Evolutionary conservation across 148 eudicot genomes (phyloP).

Genomic region (Pharnaceum exiguum): DNA sequence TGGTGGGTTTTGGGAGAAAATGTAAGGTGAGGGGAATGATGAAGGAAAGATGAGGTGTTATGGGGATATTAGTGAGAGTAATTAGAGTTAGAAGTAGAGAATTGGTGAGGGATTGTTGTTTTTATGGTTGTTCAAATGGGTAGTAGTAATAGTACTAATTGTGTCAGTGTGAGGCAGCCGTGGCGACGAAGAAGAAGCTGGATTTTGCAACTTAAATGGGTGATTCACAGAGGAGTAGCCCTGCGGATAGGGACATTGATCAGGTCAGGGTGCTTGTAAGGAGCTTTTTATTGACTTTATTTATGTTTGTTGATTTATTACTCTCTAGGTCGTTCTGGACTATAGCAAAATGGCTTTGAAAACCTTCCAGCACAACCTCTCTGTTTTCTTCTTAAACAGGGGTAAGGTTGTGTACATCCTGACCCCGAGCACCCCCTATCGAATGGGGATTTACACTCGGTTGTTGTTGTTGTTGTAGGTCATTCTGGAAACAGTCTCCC

Average conservation of each 20-base stretch:
- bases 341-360: too few relatives aligned
- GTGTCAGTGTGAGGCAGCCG: too few relatives aligned
- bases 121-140: slow-evolving; percentile 62
- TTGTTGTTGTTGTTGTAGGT: too few relatives aligned
- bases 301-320: not conserved
- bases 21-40: not conserved
- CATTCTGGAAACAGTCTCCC: too few relatives aligned
- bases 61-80: slow-evolving; percentile 14
- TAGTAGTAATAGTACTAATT: slow-evolving; percentile 37
- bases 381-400: too few relatives aligned
- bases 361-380: not conserved
- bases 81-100: slow-evolving; percentile 1
- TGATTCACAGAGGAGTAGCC: slow-evolving; percentile 53
- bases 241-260: slow-evolving; percentile 64
- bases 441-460: too few relatives aligned
- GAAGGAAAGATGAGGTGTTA: slow-evolving; percentile 2
- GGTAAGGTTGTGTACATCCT: too few relatives aligned
- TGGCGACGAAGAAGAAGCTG: slow-evolving; percentile 10
- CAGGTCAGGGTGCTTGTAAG: slow-evolving; percentile 40
- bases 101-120: slow-evolving; percentile 13
- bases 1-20: not conserved
- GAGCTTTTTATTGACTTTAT: not conserved
- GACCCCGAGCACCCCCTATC: too few relatives aligned
- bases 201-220: slow-evolving; percentile 71
- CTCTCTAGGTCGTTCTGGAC: too few relatives aligned